Evolutionary conservation across 495 filamentous ascomycete species (phyloP), one percentile per base, ranked within the genome.

Genomic region (Penicillium maclennaniae): DNA sequence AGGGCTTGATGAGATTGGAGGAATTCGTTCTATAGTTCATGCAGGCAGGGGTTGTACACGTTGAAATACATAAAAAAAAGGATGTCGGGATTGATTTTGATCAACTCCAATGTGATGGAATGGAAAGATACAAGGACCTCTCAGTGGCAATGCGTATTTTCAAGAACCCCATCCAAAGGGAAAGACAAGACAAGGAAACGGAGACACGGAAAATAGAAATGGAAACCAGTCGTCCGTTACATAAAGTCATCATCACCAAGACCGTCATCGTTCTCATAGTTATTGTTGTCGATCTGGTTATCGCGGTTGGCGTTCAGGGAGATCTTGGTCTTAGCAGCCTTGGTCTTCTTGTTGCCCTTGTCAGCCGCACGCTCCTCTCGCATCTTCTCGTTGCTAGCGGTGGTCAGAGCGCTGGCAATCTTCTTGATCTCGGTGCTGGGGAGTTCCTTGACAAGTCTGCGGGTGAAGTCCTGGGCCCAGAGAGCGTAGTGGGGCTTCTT

Each of bases 281-380:
- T 65, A 28, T 76, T 83, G 17, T 79, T 80, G 70, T 97, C 92
- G 20, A 84, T 78, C 49, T 74, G 82, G 54, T 75, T 70, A 58
- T 91, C 86, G 39, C 88, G 74, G 53, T 73, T 81, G 5, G 90
- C 83, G 10, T 85, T 84, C 28, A 99, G 76, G 16, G 82, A 84
- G 38, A 87, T 80, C 84, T 99, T 99, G 15, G 87, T 92, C 83
- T 96, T 96, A 39, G 87, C 87, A 9, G 89, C 89, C 79, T 97
- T 97, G 54, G 76, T 86, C 82, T 97, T 99, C 87, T 97, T 97
- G 55, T 84, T 89, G 21, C 88, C 88, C 79, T 96, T 97, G 58
- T 96, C 92, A 4, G 89, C 84, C 12, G 84, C 81, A 78, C 96
- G 95, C 83, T 99, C 95, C 72, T 97, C 93, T 78, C 89, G 95